A percentile compares a stretch with the other conserved stretches of the same genome.
Evolutionary conservation across 495 filamentous ascomycete genomes (phyloP).

Genomic region (Physcia stellaris): DNA sequence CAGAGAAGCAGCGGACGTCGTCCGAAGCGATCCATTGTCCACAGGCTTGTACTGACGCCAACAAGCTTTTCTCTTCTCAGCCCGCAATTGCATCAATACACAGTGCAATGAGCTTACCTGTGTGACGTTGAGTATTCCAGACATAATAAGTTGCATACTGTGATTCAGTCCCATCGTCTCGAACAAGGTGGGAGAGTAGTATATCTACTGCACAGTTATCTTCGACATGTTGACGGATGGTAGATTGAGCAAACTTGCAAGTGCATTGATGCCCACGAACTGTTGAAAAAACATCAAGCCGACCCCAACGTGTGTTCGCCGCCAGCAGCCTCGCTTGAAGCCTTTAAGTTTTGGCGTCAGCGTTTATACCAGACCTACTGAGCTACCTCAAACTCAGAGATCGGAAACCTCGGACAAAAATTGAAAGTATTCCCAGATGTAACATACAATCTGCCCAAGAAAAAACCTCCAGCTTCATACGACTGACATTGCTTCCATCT

Average conservation of each 20-base stretch:
- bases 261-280: slow-evolving; percentile 36
- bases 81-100: background rate
- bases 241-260: slow-evolving; percentile 15
- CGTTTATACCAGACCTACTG: no score
- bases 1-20: slow-evolving; percentile 31
- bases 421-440: no score
- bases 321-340: slow-evolving; percentile 38
- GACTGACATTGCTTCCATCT: slow-evolving; percentile 17
- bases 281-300: slow-evolving; percentile 42
- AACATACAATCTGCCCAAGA: slow-evolving; percentile 36
- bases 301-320: slow-evolving; percentile 39
- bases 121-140: slow-evolving; percentile 41
- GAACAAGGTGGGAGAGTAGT: slow-evolving; percentile 45
- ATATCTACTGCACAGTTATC: no score
- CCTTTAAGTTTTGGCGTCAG: no score
- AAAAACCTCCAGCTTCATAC: slow-evolving; percentile 27
- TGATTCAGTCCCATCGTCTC: slow-evolving; percentile 41
- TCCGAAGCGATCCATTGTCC: slow-evolving; percentile 35
- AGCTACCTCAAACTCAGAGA: no score
- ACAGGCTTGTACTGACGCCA: slow-evolving; percentile 32
- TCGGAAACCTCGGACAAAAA: no score
- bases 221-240: no score
- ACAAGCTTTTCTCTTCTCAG: slow-evolving; percentile 17
- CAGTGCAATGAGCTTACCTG: slow-evolving; percentile 16
- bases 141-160: slow-evolving; percentile 44